A percentile compares a stretch with the other conserved stretches of the same genome.
Conservation (phyloP, 371 early-diverging fungal genomes). For the Batkoa obscura region DNA sequence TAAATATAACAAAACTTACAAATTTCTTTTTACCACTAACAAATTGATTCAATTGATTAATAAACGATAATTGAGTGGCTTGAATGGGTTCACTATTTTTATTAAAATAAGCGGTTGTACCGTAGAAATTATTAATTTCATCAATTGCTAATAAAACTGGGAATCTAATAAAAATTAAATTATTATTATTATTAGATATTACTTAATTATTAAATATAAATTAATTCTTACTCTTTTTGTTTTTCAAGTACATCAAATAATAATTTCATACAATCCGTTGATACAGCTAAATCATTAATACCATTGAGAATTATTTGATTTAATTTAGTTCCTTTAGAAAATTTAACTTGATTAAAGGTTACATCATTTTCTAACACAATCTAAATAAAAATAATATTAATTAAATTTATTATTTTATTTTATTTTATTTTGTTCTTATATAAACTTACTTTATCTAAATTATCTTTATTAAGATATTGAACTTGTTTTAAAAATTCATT, state of each 20-base stretch:
- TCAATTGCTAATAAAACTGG: conserved; percentile 3
- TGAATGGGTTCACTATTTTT: background rate
- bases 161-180: no score
- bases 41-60: background rate
- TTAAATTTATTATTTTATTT: no score
- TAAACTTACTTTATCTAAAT: background rate
- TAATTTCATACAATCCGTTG: no score
- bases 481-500: background rate
- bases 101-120: background rate
- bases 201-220: no score
- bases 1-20: background rate
- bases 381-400: background rate
- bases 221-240: no score
- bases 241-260: no score
- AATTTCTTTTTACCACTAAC: background rate
- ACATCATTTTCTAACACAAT: background rate
- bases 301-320: no score
- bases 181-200: no score
- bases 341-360: background rate
- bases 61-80: background rate
- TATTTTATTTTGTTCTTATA: no score
- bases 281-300: no score
- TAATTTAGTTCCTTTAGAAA: background rate
- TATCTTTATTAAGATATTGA: background rate
- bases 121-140: background rate